These are phyloP conservation scores for Aureobasidium musti DNA, from an alignment of 2,329 filamentous ascomycete genomes.

Conservation along the genomic window DNA sequence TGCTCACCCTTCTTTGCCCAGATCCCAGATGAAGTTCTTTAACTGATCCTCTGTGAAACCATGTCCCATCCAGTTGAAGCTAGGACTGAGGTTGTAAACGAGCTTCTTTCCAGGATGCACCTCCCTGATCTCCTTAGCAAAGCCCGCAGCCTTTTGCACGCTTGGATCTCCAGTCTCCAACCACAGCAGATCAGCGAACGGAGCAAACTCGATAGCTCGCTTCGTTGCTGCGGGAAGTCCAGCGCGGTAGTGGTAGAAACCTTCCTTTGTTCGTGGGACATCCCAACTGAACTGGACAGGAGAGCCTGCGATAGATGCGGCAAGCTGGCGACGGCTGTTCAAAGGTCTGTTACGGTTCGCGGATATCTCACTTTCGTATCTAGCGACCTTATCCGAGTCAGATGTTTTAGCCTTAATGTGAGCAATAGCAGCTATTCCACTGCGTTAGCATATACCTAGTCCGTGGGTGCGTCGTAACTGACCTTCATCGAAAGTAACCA, in stretches of 20 bases:
- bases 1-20: constrained; percentile 79
- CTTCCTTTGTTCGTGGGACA: constrained; percentile 87
- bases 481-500: constrained; percentile 84
- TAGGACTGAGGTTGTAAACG: constrained; percentile 94
- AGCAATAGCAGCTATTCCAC: constrained; percentile 47
- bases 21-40: constrained; percentile 93
- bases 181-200: constrained; percentile 94
- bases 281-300: constrained; percentile 87
- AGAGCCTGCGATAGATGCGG: constrained; percentile 64
- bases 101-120: constrained; percentile 77
- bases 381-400: constrained; percentile 28
- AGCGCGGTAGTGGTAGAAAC: constrained; percentile 86
- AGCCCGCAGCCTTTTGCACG: constrained; percentile 71
- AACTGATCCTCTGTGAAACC: constrained; percentile 82
- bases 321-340: constrained; percentile 71
- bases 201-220: constrained; percentile 85
- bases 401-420: constrained; percentile 40
- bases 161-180: constrained; percentile 91
- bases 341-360: constrained; percentile 74
- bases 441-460: not conserved
- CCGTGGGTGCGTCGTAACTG: not conserved
- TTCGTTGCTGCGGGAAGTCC: constrained; percentile 88
- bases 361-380: constrained; percentile 29
- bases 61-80: constrained; percentile 98
- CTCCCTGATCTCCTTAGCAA: constrained; percentile 73